Conservation (phyloP, 140 eudicot species). For the Bidens hawaiensis region DNA sequence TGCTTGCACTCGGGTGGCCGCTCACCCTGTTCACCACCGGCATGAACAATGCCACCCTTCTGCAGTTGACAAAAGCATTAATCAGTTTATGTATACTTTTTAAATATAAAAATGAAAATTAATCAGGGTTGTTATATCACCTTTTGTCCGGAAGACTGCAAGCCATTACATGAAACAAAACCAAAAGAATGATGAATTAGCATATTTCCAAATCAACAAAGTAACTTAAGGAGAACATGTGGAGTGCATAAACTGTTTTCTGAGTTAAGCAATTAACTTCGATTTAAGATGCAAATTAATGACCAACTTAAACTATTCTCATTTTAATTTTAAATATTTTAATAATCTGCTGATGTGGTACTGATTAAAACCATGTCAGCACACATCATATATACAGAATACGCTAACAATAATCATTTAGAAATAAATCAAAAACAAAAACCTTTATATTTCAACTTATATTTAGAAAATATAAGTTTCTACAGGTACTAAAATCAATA, state of each 20-base stretch:
- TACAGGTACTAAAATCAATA: too few species aligned
- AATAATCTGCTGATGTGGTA: not conserved
- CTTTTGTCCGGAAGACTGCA: conserved; percentile 57
- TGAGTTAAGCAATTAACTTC: not conserved
- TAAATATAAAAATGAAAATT: not conserved
- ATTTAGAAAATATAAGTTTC: too few species aligned
- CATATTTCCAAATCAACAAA: not conserved
- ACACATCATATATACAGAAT: too few species aligned
- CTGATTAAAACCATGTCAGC: not conserved
- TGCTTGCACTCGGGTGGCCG: conserved; percentile 79
- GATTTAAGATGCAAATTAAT: not conserved
- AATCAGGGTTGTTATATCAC: conserved; percentile 19
- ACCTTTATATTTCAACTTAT: too few species aligned
- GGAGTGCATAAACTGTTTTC: not conserved
- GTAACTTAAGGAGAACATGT: not conserved
- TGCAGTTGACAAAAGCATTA: conserved; percentile 22
- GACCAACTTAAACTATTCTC: not conserved
- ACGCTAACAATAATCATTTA: not conserved
- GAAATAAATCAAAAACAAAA: too few species aligned
- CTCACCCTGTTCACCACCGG: conserved; percentile 58
- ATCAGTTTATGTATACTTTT: not conserved
- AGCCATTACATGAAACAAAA: conserved; percentile 10
- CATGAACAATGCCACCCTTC: conserved; percentile 45
- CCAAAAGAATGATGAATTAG: conserved; percentile 6
- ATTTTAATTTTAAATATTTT: not conserved